Percentiles rank a stretch among this genome's conserved stretches.
Evolutionary conservation across 148 eudicot genomes (phyloP).

Genomic region (Simmondsia chinensis): DNA sequence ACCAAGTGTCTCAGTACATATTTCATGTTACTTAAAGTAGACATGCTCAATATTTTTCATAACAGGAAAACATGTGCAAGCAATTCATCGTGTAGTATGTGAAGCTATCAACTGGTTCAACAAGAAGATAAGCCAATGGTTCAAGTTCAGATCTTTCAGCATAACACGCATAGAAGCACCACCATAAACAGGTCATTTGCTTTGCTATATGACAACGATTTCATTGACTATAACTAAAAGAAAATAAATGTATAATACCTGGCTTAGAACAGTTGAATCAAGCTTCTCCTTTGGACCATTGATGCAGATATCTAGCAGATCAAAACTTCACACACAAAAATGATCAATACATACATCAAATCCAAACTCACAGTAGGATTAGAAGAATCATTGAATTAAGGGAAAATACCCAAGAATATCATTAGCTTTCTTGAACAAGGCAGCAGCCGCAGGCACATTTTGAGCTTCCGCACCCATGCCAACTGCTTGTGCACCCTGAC

Average conservation of each 20-base stretch:
- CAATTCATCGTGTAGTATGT: too few species aligned
- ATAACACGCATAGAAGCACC: too few species aligned
- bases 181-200: too few species aligned
- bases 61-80: too few species aligned
- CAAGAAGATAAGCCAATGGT: too few species aligned
- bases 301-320: slow-evolving; percentile 74
- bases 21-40: too few species aligned
- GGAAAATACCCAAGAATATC: slow-evolving; percentile 63
- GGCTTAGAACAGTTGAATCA: slow-evolving; percentile 84
- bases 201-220: too few species aligned
- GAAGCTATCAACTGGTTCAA: too few species aligned
- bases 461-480: slow-evolving; percentile 90
- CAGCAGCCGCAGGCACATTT: slow-evolving; percentile 85
- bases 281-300: slow-evolving; percentile 96
- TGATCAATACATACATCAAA: neutral
- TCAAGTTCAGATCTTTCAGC: too few species aligned
- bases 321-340: slow-evolving; percentile 45
- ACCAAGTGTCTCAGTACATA: too few species aligned
- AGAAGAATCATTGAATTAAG: neutral
- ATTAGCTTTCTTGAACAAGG: slow-evolving; percentile 77
- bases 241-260: slow-evolving; percentile 43
- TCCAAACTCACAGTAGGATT: neutral
- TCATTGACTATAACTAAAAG: too few species aligned
- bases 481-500: slow-evolving; percentile 93
- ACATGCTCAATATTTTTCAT: too few species aligned